Base-by-base conservation (phyloP, 2,329 filamentous ascomycete genomes). In the Zarea fungicola region DNA sequence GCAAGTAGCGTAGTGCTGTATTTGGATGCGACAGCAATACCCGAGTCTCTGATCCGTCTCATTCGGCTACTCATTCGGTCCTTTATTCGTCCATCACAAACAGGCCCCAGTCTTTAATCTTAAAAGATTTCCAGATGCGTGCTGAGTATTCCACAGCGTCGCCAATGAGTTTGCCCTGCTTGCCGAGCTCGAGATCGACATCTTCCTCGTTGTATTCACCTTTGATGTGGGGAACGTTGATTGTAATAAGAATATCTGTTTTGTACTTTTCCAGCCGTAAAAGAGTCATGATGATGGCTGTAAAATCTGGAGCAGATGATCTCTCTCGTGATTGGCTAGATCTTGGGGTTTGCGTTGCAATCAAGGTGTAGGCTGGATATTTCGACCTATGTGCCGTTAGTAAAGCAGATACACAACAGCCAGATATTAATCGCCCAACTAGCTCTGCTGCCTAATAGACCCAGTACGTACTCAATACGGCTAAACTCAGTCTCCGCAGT, bases 161-260 rank as follows among this genome's bases (percentile, higher is more conserved):
- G 44, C 83, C 84, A 59, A 88, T 83, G 55, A 87, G 69, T 65
- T 81, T 76, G 4, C 84, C 86, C 60, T 78, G 77, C 62, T 78
- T 83, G 14, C 83, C 83, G 49, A 81, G 67, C 60, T 81, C 76
- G 49, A 84, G 68, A 60, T 88, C 81, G 14, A 92, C 80, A 26
- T 89, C 83, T 8, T 85, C 83, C 65, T 83, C 80, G 58, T 83
- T 75, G 62, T 89, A 89, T 64, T 87, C 81, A 54, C 84, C 84
- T 57, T 80, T 76, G 56, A 89, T 84, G 62, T 93, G 85, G 23
- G 91, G 92, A 41, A 95, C 87, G 67, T 96, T 96, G 62, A 96
- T 81, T 34, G 87, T 87, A 54, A 96, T 81, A 40, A 96, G 72
- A 32, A 97, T 71, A 66, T 97, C 92, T 1, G 91, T 92, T 50